A percentile compares a stretch with the other conserved stretches of the same genome.
phyloP scores from a whole-genome alignment of 352 stramenopile species.

The Globisporangium barbulae region DNA sequence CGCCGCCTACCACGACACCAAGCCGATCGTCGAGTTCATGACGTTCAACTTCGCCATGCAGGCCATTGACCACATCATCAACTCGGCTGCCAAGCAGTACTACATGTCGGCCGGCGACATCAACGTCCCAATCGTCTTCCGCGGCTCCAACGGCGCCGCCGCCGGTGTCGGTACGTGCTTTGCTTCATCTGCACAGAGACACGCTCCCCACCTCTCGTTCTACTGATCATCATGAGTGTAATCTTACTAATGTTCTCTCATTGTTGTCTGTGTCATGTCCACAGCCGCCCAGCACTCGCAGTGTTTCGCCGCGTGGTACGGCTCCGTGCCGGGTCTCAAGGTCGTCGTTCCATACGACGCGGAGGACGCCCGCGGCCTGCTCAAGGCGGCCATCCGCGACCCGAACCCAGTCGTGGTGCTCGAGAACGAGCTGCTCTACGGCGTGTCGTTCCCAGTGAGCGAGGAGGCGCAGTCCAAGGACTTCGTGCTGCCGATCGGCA shows the following conservation, averaged over 20 bases:
- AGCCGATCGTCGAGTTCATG: constrained; percentile 99
- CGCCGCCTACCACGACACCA: constrained; percentile 95
- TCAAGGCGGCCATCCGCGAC: constrained; percentile 99
- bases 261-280: constrained; percentile 1
- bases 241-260: not conserved
- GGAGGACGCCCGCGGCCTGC: constrained; percentile 98
- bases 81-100: constrained; percentile 99
- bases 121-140: constrained; percentile 98
- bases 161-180: constrained; percentile 90
- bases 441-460: constrained; percentile 95
- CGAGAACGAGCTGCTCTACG: constrained; percentile 99
- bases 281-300: constrained; percentile 98
- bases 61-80: constrained; percentile 99
- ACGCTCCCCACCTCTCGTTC: not conserved
- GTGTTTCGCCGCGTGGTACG: constrained; percentile 99
- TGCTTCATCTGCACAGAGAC: not conserved
- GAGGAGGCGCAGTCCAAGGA: constrained; percentile 97
- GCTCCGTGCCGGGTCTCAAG: constrained; percentile 96
- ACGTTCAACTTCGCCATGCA: constrained; percentile 99
- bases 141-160: constrained; percentile 97
- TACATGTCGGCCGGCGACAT: constrained; percentile 99
- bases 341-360: constrained; percentile 96
- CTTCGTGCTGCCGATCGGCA: constrained; percentile 97
- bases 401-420: constrained; percentile 99
- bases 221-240: not conserved